Evolutionary conservation across 495 filamentous ascomycete genomes (phyloP), one percentile per base, ranked within the genome.

Genomic region (Usnea hakonensis): DNA sequence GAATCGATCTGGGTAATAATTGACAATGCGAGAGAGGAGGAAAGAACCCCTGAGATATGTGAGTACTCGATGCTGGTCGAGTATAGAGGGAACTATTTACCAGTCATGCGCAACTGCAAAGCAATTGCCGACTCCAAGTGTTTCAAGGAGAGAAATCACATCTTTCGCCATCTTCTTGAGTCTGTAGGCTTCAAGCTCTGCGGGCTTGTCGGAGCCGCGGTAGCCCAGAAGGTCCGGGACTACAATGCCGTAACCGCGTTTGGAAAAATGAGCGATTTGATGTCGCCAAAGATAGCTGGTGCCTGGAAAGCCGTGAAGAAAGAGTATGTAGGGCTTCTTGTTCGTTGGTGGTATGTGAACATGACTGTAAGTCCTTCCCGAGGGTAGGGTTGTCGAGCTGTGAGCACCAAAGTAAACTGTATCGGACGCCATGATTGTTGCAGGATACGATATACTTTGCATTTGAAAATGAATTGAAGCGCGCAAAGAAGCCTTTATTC

Each of bases 201-300:
- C 58, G 8, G 77, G 77, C 64, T 77, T 78, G 57, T 70, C 69
- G 10, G 73, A 74, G 11, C 68, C 76, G 10, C 77, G 76, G 56
- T 75, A 80, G 16, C 77, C 77, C 4, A 80, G 72, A 19, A 75
- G 64, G 66, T 80, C 77, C 10, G 77, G 77, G 5, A 67, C 75
- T 14, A 80, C 50, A 57, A 79, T 58, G 7, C 76, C 75, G 58
- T 74, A 78, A 28, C 77, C 77, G 2, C 32, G 11, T 2, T 44
- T 30, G 9, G 65, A 40, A 52, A 78, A 72, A 58, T 66, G 64
- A 28, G 46, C 19, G 30, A 78, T 70, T 44, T 76, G 74, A 54
- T 75, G 68, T n/a, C 70, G 65, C 77, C 77, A 80, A 63, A 77
- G 72, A 60, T 73, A 70, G 11, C 64, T 59, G 23, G 71, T 65